These are phyloP conservation scores for Aspergillus diversus DNA, from an alignment of 495 filamentous ascomycete species.

Conservation along the genomic window DNA sequence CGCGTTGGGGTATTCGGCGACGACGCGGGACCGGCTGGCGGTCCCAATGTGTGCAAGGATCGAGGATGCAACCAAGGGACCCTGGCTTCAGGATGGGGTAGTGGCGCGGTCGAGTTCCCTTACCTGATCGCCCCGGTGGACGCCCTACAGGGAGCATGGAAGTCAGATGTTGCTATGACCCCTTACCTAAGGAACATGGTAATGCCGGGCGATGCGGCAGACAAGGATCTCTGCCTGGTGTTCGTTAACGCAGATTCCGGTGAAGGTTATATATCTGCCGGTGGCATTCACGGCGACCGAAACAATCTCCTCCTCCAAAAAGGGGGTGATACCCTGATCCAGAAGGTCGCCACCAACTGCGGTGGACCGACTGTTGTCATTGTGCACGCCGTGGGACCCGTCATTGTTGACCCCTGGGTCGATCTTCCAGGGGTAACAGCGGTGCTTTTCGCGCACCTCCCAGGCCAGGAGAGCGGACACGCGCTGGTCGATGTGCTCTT, in stretches of 20 bases:
- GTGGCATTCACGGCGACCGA: slow-evolving; percentile 76
- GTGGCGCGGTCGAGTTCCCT: slow-evolving; percentile 84
- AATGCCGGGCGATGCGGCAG: slow-evolving; percentile 36
- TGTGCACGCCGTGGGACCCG: slow-evolving; percentile 89
- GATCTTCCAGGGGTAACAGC: slow-evolving; percentile 78
- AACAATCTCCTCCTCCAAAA: slow-evolving; percentile 79
- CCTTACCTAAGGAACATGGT: slow-evolving; percentile 64
- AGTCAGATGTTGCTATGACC: slow-evolving; percentile 59
- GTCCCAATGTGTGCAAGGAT: slow-evolving; percentile 77
- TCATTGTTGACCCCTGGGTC: slow-evolving; percentile 83
- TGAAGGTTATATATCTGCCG: slow-evolving; percentile 65
- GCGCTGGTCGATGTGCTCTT: slow-evolving; percentile 84
- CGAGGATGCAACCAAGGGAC: slow-evolving; percentile 83
- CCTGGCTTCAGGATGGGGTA: slow-evolving; percentile 86
- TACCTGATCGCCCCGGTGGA: slow-evolving; percentile 75
- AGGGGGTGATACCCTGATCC: slow-evolving; percentile 72
- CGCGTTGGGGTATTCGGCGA: slow-evolving; percentile 82
- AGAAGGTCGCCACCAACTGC: slow-evolving; percentile 71
- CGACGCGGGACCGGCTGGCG: slow-evolving; percentile 70
- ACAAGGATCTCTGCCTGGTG: slow-evolving; percentile 68
- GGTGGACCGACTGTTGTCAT: slow-evolving; percentile 79
- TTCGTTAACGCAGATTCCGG: slow-evolving; percentile 66
- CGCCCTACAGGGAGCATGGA: slow-evolving; percentile 65
- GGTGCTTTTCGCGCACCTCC: slow-evolving; percentile 83
- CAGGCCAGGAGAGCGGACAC: slow-evolving; percentile 88